Conservation (phyloP, 192 early-diverging fungal species). For the Backusella morwellensis region DNA sequence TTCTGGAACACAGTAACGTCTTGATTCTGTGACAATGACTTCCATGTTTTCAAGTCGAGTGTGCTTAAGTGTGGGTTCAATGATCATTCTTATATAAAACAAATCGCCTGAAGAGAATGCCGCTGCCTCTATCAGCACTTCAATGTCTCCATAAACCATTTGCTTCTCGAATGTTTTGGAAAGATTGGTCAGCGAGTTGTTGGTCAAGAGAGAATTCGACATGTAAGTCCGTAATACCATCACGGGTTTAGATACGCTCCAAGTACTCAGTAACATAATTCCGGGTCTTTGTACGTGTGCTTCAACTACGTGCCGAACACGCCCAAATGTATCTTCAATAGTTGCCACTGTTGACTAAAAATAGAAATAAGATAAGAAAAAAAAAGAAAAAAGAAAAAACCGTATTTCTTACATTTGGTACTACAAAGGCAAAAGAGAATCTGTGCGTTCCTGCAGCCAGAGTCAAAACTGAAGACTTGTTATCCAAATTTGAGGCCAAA, state of each 20-base stretch:
- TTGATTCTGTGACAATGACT: conserved; percentile 13
- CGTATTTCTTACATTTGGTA: conserved; percentile 20
- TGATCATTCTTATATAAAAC: conserved; percentile 15
- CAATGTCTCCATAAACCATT: conserved; percentile 11
- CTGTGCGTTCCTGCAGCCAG: conserved; percentile 18
- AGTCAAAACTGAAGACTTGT: neutral
- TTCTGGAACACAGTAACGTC: conserved; percentile 15
- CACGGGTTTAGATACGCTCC: conserved; percentile 15
- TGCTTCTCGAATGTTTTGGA: conserved; percentile 31
- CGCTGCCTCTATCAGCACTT: conserved; percentile 22
- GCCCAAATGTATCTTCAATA: conserved; percentile 25
- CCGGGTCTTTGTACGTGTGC: conserved; percentile 17
- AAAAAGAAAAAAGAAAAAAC: neutral
- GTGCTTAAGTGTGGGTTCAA: conserved; percentile 21
- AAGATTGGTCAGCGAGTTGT: conserved; percentile 18
- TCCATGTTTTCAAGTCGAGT: conserved; percentile 21
- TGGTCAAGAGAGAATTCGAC: conserved; percentile 23
- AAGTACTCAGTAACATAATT: conserved; percentile 10
- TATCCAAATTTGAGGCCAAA: conserved; percentile 2
- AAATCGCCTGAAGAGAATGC: conserved; percentile 29
- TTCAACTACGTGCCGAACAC: conserved; percentile 23
- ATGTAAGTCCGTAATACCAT: conserved; percentile 23
- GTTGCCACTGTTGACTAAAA: conserved; percentile 22
- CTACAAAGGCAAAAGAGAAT: conserved; percentile 26
- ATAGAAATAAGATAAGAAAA: neutral